Base-by-base conservation (phyloP, 2,329 filamentous ascomycete genomes). In the Colletotrichum noveboracense region DNA sequence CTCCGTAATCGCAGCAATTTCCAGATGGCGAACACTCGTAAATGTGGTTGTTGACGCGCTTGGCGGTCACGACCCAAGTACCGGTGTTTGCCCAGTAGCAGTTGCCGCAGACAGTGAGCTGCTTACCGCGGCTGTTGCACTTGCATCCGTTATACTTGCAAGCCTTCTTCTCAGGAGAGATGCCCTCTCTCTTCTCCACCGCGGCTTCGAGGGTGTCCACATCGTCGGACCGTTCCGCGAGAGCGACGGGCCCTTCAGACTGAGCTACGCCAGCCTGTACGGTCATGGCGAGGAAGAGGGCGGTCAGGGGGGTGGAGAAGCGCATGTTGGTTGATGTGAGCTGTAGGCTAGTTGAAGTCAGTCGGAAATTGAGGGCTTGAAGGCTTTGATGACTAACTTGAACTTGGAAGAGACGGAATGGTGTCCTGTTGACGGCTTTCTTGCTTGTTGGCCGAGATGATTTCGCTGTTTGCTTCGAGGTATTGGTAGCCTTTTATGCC, bases 91-190 rank as follows among this genome's bases (percentile, higher is more conserved):
- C 56, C 78, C 78, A 79, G 21, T 71, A 70, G 74, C 79, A 80
- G 78, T 77, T 78, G 74, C 79, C 79, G 69, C 79, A 80, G 70
- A 75, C 76, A 12, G 77, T 78, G 56, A 78, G 67, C 77, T 80
- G 79, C 62, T 76, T 75, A 8, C 77, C 74, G 55, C 77, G 76
- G 74, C 75, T 79, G 72, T 78, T 76, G 71, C 79, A 80, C 66
- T 77, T 77, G 78, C 79, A 80, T 10, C 78, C 77, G 56, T 78
- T 80, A 69, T 78, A 68, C 43, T 58, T 66, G 77, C 79, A 79
- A 32, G 77, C 78, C 10, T 78, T 76, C 64, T 77, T 78, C 34
- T 70, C 70, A 3, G 77, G 32, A 18, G 67, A 12, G 9, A 58
- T 32, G 26, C 68, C 38, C 62, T 66, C 67, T 12, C 66, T 64